phyloP scores from a whole-genome alignment of 2,329 filamentous ascomycete species.

The Hypomyces perniciosus region DNA sequence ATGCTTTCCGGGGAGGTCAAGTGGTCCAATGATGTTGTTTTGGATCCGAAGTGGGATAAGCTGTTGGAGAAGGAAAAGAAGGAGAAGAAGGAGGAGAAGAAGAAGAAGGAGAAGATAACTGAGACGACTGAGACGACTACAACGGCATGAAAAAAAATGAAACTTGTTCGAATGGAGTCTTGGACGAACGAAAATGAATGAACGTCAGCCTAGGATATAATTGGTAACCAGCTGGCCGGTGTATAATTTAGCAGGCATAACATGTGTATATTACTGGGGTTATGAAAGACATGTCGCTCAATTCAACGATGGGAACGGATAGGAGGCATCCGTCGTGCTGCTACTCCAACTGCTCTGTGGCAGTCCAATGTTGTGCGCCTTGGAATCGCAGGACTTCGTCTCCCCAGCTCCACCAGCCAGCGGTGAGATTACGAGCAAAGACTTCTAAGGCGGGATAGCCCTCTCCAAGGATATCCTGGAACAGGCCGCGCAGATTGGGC shows the following conservation, averaged over 20 bases:
- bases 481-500: conserved; percentile 59
- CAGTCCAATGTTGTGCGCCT: conserved; percentile 44
- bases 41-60: conserved; percentile 44
- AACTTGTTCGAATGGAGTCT: neutral
- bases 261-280: conserved; percentile 29
- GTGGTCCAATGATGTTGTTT: conserved; percentile 48
- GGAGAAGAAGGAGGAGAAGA: conserved; percentile 21
- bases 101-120: conserved; percentile 17
- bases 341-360: neutral
- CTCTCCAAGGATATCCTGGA: conserved; percentile 47
- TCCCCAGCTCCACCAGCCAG: conserved; percentile 75
- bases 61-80: conserved; percentile 21
- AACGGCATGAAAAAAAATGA: conserved; percentile 2
- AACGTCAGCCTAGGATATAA: neutral
- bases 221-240: conserved; percentile 10
- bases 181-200: neutral
- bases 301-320: neutral
- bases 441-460: conserved; percentile 60
- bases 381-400: conserved; percentile 69
- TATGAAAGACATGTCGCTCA: neutral
- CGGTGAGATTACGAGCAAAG: conserved; percentile 68
- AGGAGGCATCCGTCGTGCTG: neutral
- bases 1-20: conserved; percentile 53
- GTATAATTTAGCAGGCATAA: conserved; percentile 24
- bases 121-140: neutral